Percentiles rank a stretch among this genome's conserved stretches.
These are phyloP conservation scores for Pichia nanzhaoensis DNA, from an alignment of 805 yeast species.

Conservation along the genomic window DNA sequence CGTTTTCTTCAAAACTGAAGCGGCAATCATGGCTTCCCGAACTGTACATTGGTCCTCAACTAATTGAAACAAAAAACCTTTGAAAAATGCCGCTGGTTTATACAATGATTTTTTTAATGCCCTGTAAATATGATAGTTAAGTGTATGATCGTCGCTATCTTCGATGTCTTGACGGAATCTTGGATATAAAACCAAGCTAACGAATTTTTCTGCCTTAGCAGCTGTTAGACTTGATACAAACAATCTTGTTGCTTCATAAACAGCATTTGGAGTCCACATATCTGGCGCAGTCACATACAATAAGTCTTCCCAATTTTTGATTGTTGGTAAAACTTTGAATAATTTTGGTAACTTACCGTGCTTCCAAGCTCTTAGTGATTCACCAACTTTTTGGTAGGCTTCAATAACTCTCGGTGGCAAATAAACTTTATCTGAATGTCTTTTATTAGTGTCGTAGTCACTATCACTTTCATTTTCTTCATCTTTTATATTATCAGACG, in stretches of 20 bases:
- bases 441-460: slow-evolving; percentile 23
- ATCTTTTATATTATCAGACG: slow-evolving; percentile 15
- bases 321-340: slow-evolving; percentile 88
- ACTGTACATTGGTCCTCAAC: slow-evolving; percentile 84
- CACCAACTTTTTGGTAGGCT: slow-evolving; percentile 89
- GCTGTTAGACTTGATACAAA: slow-evolving; percentile 88
- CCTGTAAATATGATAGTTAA: slow-evolving; percentile 90
- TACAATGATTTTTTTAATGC: slow-evolving; percentile 88
- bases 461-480: slow-evolving; percentile 22
- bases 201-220: slow-evolving; percentile 80
- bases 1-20: slow-evolving; percentile 80
- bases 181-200: slow-evolving; percentile 59
- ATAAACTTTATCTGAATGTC: slow-evolving; percentile 64
- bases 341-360: slow-evolving; percentile 97
- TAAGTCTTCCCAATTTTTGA: slow-evolving; percentile 94
- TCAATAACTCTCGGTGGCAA: slow-evolving; percentile 95
- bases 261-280: slow-evolving; percentile 91
- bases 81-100: slow-evolving; percentile 96
- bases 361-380: slow-evolving; percentile 77
- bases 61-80: slow-evolving; percentile 89
- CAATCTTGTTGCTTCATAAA: slow-evolving; percentile 88
- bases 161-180: slow-evolving; percentile 68
- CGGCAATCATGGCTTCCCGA: slow-evolving; percentile 92
- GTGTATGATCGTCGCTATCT: slow-evolving; percentile 63
- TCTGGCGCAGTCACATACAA: slow-evolving; percentile 89